Evolutionary conservation across 257 asterid species (phyloP).

Genomic region (Osmanthus fragrans): DNA sequence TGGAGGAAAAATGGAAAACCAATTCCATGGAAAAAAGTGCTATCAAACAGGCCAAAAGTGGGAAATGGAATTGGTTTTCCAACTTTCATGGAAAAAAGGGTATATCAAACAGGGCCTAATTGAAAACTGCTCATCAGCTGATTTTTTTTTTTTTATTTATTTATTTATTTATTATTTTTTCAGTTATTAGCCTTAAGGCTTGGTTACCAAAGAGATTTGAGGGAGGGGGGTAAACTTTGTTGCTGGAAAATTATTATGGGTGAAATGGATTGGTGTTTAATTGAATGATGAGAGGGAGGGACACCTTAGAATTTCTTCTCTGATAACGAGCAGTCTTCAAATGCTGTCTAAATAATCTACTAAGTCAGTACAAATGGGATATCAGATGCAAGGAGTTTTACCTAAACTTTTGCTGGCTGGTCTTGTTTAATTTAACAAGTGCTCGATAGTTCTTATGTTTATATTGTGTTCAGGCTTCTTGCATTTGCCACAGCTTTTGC

Average conservation of each 20-base stretch:
- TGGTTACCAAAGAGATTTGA: not conserved
- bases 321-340: not conserved
- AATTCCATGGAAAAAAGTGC: too few relatives aligned
- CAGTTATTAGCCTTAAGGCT: not conserved
- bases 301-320: not conserved
- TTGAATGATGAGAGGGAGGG: not conserved
- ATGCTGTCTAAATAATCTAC: not conserved
- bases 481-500: conserved; percentile 77
- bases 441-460: conserved; percentile 21
- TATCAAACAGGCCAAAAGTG: too few relatives aligned
- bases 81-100: too few relatives aligned
- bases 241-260: not conserved
- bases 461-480: conserved; percentile 81
- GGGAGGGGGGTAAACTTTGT: not conserved
- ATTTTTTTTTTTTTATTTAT: too few relatives aligned
- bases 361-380: not conserved
- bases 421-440: conserved; percentile 20
- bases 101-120: too few relatives aligned
- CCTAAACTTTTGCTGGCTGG: conserved; percentile 14
- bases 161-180: too few relatives aligned
- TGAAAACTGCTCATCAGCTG: not conserved
- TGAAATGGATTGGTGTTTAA: not conserved
- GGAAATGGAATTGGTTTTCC: too few relatives aligned
- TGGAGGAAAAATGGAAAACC: too few relatives aligned
- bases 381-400: conserved; percentile 7